Conservation (phyloP, 2,329 filamentous ascomycete genomes). For the Graphilbum ipis-grandicollis region DNA sequence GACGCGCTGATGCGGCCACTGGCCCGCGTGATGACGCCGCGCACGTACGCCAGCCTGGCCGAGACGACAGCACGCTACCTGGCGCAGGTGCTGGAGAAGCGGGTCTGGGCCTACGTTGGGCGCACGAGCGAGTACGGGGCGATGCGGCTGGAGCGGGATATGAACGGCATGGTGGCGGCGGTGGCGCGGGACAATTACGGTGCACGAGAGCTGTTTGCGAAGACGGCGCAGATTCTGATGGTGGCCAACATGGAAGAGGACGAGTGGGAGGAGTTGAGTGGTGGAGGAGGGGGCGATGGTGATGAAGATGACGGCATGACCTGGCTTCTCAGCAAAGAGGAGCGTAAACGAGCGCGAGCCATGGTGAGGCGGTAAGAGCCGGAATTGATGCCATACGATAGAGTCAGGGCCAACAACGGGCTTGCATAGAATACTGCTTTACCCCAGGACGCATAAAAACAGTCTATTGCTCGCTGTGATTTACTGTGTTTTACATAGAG, state of each 20-base stretch:
- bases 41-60: conserved; percentile 61
- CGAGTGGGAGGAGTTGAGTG: conserved; percentile 65
- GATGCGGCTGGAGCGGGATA: conserved; percentile 68
- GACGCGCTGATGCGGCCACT: conserved; percentile 71
- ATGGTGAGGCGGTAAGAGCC: conserved; percentile 47
- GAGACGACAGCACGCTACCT: conserved; percentile 59
- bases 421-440: too few species aligned
- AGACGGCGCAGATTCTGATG: conserved; percentile 65
- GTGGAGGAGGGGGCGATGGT: neutral
- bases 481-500: too few species aligned
- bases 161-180: conserved; percentile 54
- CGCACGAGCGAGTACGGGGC: conserved; percentile 67
- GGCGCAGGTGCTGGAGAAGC: conserved; percentile 66
- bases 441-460: too few species aligned
- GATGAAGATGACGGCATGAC: conserved; percentile 43
- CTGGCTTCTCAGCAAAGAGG: conserved; percentile 57
- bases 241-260: conserved; percentile 91
- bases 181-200: conserved; percentile 58
- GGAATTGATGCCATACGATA: too few species aligned
- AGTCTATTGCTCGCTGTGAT: too few species aligned
- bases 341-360: conserved; percentile 53
- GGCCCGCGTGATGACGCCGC: conserved; percentile 63
- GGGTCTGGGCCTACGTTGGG: conserved; percentile 65
- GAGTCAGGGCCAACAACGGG: too few species aligned
- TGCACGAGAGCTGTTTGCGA: conserved; percentile 58